phyloP scores from a whole-genome alignment of 225 moss, liverwort and hornwort species.

The Takakia lepidozioides region DNA sequence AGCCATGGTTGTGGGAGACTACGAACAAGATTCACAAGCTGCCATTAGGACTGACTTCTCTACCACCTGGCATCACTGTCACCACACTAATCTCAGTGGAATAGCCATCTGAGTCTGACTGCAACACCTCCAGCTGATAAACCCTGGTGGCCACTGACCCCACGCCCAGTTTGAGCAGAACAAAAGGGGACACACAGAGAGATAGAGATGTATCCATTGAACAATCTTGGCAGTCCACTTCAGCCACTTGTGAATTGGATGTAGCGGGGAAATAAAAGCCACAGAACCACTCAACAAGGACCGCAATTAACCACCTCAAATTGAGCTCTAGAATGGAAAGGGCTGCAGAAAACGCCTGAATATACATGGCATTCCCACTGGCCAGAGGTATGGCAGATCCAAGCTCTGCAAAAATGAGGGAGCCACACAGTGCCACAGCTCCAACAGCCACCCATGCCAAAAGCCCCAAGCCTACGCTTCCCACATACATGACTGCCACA shows the following conservation, averaged over 20 bases:
- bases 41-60: constrained; percentile 15
- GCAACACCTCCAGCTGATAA: constrained; percentile 56
- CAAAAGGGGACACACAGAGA: no score
- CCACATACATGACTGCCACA: constrained; percentile 55
- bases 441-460: constrained; percentile 57
- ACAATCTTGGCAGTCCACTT: no score
- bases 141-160: no score
- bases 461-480: constrained; percentile 75
- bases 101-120: constrained; percentile 53
- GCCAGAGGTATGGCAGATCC: constrained; percentile 74
- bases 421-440: constrained; percentile 49
- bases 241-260: neutral
- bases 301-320: no score
- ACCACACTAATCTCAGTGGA: constrained; percentile 60
- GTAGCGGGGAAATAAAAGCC: neutral
- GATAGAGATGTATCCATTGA: neutral
- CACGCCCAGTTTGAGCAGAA: no score
- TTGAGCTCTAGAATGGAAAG: no score
- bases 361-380: constrained; percentile 60
- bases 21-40: no score
- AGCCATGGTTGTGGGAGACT: no score
- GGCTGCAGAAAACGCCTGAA: constrained; percentile 24
- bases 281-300: neutral
- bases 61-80: constrained; percentile 66
- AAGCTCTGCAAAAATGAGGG: constrained; percentile 63